These are phyloP conservation scores for Stevia rebaudiana DNA, from an alignment of 140 eudicot genomes.

Conservation along the genomic window DNA sequence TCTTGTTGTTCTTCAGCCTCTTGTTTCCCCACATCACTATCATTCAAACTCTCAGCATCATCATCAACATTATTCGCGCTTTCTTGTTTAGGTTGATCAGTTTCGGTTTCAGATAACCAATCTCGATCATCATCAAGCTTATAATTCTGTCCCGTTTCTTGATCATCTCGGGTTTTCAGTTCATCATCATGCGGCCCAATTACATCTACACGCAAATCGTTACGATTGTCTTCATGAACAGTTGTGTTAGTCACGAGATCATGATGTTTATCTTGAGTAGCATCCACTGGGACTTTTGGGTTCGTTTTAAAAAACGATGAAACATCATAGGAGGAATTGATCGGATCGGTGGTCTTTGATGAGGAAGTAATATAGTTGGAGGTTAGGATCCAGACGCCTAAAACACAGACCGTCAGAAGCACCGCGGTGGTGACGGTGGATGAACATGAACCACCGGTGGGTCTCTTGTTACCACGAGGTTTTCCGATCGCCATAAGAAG, in stretches of 20 bases:
- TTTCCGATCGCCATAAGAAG: slow-evolving; percentile 35
- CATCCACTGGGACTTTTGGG: slow-evolving; percentile 18
- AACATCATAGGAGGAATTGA: not conserved
- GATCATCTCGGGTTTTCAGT: not conserved
- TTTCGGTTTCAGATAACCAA: not conserved
- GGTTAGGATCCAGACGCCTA: slow-evolving; percentile 58
- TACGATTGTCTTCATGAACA: slow-evolving; percentile 28
- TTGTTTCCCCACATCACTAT: slow-evolving; percentile 31
- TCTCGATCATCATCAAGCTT: slow-evolving; percentile 10
- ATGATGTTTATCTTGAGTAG: not conserved
- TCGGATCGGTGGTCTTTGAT: slow-evolving; percentile 22
- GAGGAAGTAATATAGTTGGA: slow-evolving; percentile 34
- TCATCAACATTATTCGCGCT: not conserved
- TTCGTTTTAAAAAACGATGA: not conserved
- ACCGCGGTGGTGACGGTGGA: slow-evolving; percentile 34
- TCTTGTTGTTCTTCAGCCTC: slow-evolving; percentile 27
- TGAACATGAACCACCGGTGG: slow-evolving; percentile 32
- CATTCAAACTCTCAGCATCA: slow-evolving; percentile 26
- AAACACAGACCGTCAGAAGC: slow-evolving; percentile 40
- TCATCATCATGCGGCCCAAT: slow-evolving; percentile 32
- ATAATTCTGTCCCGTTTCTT: not conserved
- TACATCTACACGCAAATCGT: slow-evolving; percentile 41
- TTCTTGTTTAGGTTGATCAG: slow-evolving; percentile 20
- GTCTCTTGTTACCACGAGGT: slow-evolving; percentile 42
- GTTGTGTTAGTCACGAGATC: not conserved